Percentiles rank a stretch among this genome's conserved stretches.
These are phyloP conservation scores for Aspergillus sp. DNA, from an alignment of 2,329 filamentous ascomycete genomes.

Conservation along the genomic window DNA sequence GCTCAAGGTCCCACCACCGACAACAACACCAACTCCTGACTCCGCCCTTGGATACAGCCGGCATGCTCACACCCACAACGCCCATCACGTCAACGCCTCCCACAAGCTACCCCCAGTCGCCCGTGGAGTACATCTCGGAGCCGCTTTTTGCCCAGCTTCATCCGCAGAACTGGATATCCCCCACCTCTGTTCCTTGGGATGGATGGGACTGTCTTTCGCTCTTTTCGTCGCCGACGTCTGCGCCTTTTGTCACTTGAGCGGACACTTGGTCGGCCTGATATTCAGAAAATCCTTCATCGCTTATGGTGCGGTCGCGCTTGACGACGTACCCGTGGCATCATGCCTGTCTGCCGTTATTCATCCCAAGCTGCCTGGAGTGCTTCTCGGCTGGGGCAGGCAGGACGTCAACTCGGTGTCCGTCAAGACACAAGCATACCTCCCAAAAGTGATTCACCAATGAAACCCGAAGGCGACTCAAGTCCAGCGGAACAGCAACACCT, in stretches of 20 bases:
- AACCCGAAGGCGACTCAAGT: no score
- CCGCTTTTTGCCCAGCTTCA: slow-evolving; percentile 32
- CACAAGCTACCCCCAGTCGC: slow-evolving; percentile 16
- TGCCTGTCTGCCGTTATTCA: no score
- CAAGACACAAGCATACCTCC: no score
- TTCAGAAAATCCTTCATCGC: not conserved
- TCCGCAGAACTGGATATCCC: slow-evolving; percentile 40
- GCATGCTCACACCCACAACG: slow-evolving; percentile 7
- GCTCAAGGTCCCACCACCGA: slow-evolving; percentile 10
- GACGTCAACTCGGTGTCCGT: no score
- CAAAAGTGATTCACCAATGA: no score
- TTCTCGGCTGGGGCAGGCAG: no score
- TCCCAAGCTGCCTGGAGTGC: no score
- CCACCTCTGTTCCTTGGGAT: slow-evolving; percentile 37
- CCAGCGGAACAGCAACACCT: no score
- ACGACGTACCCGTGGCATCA: no score
- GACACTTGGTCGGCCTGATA: not conserved
- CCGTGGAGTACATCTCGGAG: slow-evolving; percentile 18
- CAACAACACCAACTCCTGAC: slow-evolving; percentile 21
- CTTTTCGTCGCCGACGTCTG: slow-evolving; percentile 1
- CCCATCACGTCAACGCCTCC: slow-evolving; percentile 19
- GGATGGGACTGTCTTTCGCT: slow-evolving; percentile 19
- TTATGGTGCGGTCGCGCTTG: not conserved
- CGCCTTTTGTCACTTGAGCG: not conserved
- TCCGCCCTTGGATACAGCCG: slow-evolving; percentile 10